Evolutionary conservation across 148 eudicot genomes (phyloP).

Genomic region (Cornus florida): DNA sequence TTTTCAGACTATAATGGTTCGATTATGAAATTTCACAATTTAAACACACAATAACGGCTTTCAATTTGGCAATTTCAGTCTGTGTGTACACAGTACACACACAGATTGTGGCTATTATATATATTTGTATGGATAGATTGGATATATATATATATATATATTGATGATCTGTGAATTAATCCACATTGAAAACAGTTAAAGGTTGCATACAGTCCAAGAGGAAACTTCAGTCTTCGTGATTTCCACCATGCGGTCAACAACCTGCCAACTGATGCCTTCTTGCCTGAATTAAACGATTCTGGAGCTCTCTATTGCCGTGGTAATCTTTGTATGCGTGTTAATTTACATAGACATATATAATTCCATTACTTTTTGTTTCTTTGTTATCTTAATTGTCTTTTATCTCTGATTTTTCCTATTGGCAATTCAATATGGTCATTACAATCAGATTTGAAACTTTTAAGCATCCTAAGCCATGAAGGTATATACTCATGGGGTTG

Average conservation of each 20-base stretch:
- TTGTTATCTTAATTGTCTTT: constrained; percentile 1
- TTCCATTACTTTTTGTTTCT: not conserved
- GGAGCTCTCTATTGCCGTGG: constrained; percentile 43
- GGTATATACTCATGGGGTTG: constrained; percentile 43
- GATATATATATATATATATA: not conserved
- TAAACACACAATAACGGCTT: not conserved
- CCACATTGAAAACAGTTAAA: constrained; percentile 40
- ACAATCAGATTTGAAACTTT: constrained; percentile 57
- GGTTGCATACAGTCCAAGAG: constrained; percentile 66
- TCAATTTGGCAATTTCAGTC: constrained; percentile 31
- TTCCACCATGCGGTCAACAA: constrained; percentile 73
- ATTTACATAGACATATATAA: not conserved
- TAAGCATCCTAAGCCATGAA: constrained; percentile 46
- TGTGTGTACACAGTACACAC: not conserved
- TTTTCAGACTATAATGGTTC: not conserved
- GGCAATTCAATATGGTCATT: not conserved
- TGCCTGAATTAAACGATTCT: constrained; percentile 38
- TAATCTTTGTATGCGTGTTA: constrained; percentile 10
- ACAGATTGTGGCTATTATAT: too few species aligned
- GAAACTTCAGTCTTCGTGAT: constrained; percentile 65
- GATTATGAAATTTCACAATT: not conserved
- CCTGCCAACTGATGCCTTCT: constrained; percentile 61
- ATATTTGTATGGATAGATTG: too few species aligned
- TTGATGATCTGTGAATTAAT: not conserved
- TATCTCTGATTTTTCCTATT: too few species aligned